Base-by-base conservation (phyloP, 768 basidiomycete genomes). In the Tricholoma saponaceum region DNA sequence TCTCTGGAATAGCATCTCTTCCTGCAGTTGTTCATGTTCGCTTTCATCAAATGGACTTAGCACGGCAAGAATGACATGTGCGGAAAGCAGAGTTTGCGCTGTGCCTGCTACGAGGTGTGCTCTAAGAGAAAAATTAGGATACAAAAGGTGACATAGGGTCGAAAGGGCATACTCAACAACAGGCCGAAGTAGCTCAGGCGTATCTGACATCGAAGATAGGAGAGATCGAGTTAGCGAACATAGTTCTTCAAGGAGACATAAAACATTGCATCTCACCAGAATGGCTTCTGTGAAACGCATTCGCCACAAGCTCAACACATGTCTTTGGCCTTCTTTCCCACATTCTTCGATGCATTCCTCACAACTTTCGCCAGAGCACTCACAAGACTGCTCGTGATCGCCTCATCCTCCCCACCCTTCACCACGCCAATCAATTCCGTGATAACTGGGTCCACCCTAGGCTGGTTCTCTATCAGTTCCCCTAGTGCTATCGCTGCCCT, bases 391-490 rank as follows among this genome's bases (percentile, higher is more conserved):
- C 84, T 83, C 0, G 89, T 84, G 51, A 96, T 84, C 3, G 82
- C 80, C 46, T 89, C 89, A 53, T 89, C 89, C 7, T 49, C 47
- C 30, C 74, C 80, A 26, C 75, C 68, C 61, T 77, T 77, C 14
- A 82, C 81, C 50, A 83, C 82, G 4, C 80, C 72, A 16, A 92
- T 72, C 52, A 99, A 77, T 69, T 98, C 96, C 3, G 91, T 93
- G 51, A 98, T 80, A n/a, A 98, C 87, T 0, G 95, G 95, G 67
- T 98, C 96, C 30, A 93, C 92, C 54, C 94, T 80, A 5, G 92
- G 87, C 69, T 95, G 92, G 66, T 87, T 88, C 64, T 83, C 83
- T 93, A 98, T 97, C 66, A 99, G 76, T 3, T 86, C 81, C 12
- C 95, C 95, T 1, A 98, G 79, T 10, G 92, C 95, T 39, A 87